Evolutionary conservation across 768 basidiomycete genomes (phyloP).

Genomic region (Boletus huronensis): DNA sequence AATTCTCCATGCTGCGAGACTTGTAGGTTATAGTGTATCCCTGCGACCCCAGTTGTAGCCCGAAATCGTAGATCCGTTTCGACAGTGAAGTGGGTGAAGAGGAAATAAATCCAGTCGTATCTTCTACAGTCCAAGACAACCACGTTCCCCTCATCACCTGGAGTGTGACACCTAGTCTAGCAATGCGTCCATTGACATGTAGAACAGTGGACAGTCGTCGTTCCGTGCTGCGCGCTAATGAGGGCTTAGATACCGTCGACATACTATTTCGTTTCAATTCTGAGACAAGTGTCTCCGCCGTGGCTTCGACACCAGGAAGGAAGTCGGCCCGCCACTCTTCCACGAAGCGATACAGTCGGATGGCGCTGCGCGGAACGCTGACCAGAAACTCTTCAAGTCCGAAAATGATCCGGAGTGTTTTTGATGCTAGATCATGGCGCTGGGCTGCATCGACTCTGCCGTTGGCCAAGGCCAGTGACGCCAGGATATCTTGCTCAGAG

Average conservation of each 20-base stretch:
- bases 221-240: conserved; percentile 20
- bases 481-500: conserved; percentile 54
- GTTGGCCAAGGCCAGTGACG: conserved; percentile 49
- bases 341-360: conserved; percentile 72
- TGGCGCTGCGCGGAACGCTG: conserved; percentile 75
- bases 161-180: conserved; percentile 54
- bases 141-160: conserved; percentile 89
- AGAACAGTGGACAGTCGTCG: conserved; percentile 23
- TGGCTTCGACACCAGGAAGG: conserved; percentile 68
- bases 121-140: conserved; percentile 68
- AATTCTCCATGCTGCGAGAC: conserved; percentile 33
- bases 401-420: conserved; percentile 42
- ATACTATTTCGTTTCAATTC: conserved; percentile 51
- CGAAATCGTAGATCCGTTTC: conserved; percentile 47
- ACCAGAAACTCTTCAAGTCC: conserved; percentile 46
- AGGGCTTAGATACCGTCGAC: conserved; percentile 31
- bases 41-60: conserved; percentile 62
- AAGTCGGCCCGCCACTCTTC: conserved; percentile 84
- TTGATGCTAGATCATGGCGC: conserved; percentile 44
- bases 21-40: conserved; percentile 55
- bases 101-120: conserved; percentile 46
- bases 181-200: conserved; percentile 52
- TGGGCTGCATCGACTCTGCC: conserved; percentile 46
- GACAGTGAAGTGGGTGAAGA: conserved; percentile 34
- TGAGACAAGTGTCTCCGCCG: conserved; percentile 58